These are phyloP conservation scores for Epichloe uncinata DNA, from an alignment of 2,329 filamentous ascomycete species.

Conservation along the genomic window DNA sequence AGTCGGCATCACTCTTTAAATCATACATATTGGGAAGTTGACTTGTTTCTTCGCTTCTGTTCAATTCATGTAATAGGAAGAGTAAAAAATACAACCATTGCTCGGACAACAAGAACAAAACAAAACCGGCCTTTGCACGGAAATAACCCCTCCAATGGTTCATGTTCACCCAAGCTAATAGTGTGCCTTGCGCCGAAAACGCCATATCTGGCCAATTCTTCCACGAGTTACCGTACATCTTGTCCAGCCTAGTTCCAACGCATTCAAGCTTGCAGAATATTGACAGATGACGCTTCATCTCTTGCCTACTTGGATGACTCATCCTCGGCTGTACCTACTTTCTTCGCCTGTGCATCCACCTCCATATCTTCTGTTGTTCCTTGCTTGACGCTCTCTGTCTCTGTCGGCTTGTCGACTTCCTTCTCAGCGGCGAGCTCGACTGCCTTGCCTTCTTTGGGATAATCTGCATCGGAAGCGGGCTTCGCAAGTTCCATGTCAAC, in stretches of 20 bases:
- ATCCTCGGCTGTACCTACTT: slow-evolving; percentile 13
- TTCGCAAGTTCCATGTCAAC: slow-evolving; percentile 8
- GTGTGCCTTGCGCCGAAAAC: slow-evolving; percentile 10
- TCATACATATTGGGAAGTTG: too few species aligned
- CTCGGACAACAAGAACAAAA: neutral
- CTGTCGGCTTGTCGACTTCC: slow-evolving; percentile 12
- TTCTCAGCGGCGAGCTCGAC: slow-evolving; percentile 9
- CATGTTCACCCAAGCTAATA: neutral
- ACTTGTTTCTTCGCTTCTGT: neutral
- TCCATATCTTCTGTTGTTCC: slow-evolving; percentile 19
- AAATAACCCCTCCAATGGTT: neutral
- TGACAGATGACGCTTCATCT: slow-evolving; percentile 2
- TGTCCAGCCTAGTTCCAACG: neutral
- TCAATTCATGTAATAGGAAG: neutral
- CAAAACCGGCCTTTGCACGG: neutral
- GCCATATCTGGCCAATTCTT: slow-evolving; percentile 4
- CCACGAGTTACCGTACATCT: slow-evolving; percentile 1
- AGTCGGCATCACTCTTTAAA: neutral
- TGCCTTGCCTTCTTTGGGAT: slow-evolving; percentile 10
- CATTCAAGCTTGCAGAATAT: neutral
- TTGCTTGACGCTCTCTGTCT: slow-evolving; percentile 10
- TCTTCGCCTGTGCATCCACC: slow-evolving; percentile 19
- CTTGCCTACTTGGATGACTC: slow-evolving; percentile 13
- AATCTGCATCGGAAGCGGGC: neutral
- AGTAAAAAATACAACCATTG: neutral